These are phyloP conservation scores for Tetracladium marchalianum DNA, from an alignment of 495 filamentous ascomycete species.

Conservation along the genomic window DNA sequence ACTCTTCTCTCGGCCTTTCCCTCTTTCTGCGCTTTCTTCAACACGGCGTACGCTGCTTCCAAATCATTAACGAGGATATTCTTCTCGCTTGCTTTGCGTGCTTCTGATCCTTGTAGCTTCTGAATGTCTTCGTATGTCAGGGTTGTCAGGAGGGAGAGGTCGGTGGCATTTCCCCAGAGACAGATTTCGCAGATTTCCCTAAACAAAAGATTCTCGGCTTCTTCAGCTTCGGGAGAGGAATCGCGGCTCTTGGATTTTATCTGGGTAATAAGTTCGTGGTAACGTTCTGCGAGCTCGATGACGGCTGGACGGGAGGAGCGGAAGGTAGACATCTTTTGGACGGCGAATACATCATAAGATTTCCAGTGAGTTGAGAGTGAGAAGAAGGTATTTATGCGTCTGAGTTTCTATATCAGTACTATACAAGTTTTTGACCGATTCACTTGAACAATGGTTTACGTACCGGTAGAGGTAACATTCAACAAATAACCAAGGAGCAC, in stretches of 20 bases:
- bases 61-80: constrained; percentile 88
- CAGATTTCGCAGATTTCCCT: constrained; percentile 94
- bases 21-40: constrained; percentile 56
- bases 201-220: constrained; percentile 71
- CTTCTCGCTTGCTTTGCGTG: constrained; percentile 71
- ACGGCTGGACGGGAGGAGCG: constrained; percentile 86
- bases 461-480: constrained; percentile 94
- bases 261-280: constrained; percentile 50
- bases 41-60: constrained; percentile 54
- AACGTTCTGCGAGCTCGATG: constrained; percentile 71
- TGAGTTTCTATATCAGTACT: constrained; percentile 23
- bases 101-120: constrained; percentile 81
- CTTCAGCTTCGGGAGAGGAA: constrained; percentile 32
- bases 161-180: constrained; percentile 96
- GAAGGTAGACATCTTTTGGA: constrained; percentile 90
- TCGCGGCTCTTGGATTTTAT: constrained; percentile 30
- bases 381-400: constrained; percentile 69
- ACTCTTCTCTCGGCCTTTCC: constrained; percentile 51
- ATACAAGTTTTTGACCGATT: neutral
- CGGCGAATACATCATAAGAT: constrained; percentile 80
- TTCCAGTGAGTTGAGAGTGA: constrained; percentile 78
- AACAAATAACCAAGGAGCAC: constrained; percentile 75
- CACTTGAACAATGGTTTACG: constrained; percentile 1
- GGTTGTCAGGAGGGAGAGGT: constrained; percentile 80
- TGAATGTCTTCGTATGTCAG: constrained; percentile 94